phyloP scores from a whole-genome alignment of 441 rosid genomes.

The Pelargonium citronellum region DNA sequence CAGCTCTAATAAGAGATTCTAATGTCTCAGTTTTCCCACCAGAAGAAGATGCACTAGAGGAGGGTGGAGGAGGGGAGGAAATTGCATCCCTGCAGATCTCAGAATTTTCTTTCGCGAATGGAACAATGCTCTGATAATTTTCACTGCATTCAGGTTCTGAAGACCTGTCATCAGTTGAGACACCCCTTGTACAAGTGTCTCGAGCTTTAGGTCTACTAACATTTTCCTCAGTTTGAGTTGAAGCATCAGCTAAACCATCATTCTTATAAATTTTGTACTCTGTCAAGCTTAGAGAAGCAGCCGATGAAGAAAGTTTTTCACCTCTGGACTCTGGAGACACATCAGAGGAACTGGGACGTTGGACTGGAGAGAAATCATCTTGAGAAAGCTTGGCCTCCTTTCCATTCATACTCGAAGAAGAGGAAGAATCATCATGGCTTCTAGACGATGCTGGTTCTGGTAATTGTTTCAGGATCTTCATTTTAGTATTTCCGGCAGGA shows the following conservation, averaged over 20 bases:
- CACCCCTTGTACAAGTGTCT: constrained; percentile 83
- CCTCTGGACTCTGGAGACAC: constrained; percentile 60
- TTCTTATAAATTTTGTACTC: constrained; percentile 64
- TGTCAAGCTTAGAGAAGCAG: constrained; percentile 60
- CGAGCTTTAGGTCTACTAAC: constrained; percentile 29
- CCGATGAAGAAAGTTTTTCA: constrained; percentile 59
- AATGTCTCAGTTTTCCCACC: constrained; percentile 78
- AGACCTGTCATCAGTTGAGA: constrained; percentile 68
- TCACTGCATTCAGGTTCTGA: constrained; percentile 39
- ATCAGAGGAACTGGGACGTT: constrained; percentile 47
- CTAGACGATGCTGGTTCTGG: constrained; percentile 70
- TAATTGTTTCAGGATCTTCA: constrained; percentile 56
- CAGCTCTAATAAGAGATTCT: constrained; percentile 87
- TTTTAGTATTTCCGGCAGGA: constrained; percentile 31
- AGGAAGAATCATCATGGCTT: constrained; percentile 74
- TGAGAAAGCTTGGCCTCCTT: constrained; percentile 60
- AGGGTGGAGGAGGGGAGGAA: constrained; percentile 49
- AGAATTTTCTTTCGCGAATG: constrained; percentile 35
- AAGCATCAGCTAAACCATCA: constrained; percentile 76
- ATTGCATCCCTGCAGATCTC: constrained; percentile 50
- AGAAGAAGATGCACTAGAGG: constrained; percentile 60
- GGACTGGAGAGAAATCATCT: constrained; percentile 61
- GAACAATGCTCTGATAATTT: constrained; percentile 29
- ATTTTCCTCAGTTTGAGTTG: constrained; percentile 84
- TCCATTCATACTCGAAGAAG: constrained; percentile 78